Percentiles rank a stretch among this genome's conserved stretches.
These are phyloP conservation scores for Fraxinus excelsior DNA, from an alignment of 257 asterid genomes.

Conservation along the genomic window DNA sequence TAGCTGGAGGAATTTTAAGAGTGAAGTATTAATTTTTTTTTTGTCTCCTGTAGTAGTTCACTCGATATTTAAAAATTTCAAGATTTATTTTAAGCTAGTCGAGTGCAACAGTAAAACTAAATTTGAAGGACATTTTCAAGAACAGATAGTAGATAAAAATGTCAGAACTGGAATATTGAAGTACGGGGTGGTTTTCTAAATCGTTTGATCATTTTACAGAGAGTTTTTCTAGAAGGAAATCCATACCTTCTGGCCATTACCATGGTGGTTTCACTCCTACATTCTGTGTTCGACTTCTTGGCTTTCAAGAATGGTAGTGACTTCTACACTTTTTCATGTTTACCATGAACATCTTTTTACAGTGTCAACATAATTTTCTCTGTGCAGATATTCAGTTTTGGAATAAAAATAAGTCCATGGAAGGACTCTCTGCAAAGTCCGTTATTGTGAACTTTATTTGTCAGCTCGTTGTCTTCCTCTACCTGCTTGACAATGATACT, in stretches of 20 bases:
- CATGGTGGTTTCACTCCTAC: slow-evolving; percentile 84
- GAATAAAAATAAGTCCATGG: slow-evolving; percentile 99
- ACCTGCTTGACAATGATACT: slow-evolving; percentile 95
- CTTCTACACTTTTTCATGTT: background rate
- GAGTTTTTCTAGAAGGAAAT: slow-evolving; percentile 97
- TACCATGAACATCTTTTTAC: slow-evolving; percentile 20
- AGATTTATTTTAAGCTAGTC: background rate
- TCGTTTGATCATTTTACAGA: slow-evolving; percentile 51
- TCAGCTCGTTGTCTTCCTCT: slow-evolving; percentile 89
- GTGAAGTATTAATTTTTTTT: background rate
- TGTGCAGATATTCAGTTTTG: slow-evolving; percentile 92
- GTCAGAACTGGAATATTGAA: background rate
- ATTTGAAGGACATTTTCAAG: background rate
- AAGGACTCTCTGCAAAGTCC: slow-evolving; percentile 93
- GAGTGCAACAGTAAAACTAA: background rate
- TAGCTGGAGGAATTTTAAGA: background rate
- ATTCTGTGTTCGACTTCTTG: slow-evolving; percentile 90
- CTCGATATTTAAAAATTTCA: background rate
- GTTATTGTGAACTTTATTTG: slow-evolving; percentile 87
- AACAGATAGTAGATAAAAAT: background rate
- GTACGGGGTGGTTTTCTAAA: slow-evolving; percentile 24
- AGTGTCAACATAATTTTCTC: slow-evolving; percentile 21
- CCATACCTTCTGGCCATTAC: slow-evolving; percentile 85
- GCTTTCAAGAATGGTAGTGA: slow-evolving; percentile 93
- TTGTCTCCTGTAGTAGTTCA: background rate